These are phyloP conservation scores for Sclerotinia borealis DNA, from an alignment of 2,329 filamentous ascomycete species.

Conservation along the genomic window DNA sequence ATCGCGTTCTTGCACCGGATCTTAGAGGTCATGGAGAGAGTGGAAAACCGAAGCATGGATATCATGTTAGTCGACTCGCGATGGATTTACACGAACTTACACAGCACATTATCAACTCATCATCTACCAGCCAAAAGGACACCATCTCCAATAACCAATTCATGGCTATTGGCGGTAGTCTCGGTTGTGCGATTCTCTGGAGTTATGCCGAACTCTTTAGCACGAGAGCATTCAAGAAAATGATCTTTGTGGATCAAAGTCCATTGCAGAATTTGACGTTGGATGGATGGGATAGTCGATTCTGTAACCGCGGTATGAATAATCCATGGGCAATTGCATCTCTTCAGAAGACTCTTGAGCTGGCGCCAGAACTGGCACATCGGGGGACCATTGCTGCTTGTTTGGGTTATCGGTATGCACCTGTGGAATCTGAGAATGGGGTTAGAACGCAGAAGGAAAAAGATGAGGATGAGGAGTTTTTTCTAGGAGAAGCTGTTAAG, in stretches of 20 bases:
- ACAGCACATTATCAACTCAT: slow-evolving; percentile 10
- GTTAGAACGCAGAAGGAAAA: neutral
- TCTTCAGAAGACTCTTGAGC: slow-evolving; percentile 25
- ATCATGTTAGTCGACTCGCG: slow-evolving; percentile 30
- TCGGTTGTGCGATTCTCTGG: slow-evolving; percentile 32
- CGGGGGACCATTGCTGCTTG: slow-evolving; percentile 29
- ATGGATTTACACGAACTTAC: slow-evolving; percentile 29
- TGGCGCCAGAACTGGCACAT: slow-evolving; percentile 24
- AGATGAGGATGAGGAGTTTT: slow-evolving; percentile 27
- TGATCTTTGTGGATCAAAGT: slow-evolving; percentile 31
- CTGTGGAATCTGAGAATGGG: slow-evolving; percentile 16
- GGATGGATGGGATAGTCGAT: slow-evolving; percentile 26
- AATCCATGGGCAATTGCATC: slow-evolving; percentile 22
- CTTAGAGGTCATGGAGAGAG: slow-evolving; percentile 30
- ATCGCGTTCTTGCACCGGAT: slow-evolving; percentile 29
- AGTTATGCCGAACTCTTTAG: slow-evolving; percentile 31
- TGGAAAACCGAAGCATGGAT: slow-evolving; percentile 27
- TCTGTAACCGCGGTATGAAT: slow-evolving; percentile 31
- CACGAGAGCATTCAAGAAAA: slow-evolving; percentile 24
- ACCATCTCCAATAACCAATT: slow-evolving; percentile 4
- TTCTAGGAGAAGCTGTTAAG: slow-evolving; percentile 28
- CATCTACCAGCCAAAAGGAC: neutral
- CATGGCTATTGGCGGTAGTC: slow-evolving; percentile 28
- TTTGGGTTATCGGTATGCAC: slow-evolving; percentile 27
- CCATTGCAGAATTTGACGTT: slow-evolving; percentile 29